Evolutionary conservation across 345 rosid genomes (phyloP).

Genomic region (Sonneratia caseolaris): DNA sequence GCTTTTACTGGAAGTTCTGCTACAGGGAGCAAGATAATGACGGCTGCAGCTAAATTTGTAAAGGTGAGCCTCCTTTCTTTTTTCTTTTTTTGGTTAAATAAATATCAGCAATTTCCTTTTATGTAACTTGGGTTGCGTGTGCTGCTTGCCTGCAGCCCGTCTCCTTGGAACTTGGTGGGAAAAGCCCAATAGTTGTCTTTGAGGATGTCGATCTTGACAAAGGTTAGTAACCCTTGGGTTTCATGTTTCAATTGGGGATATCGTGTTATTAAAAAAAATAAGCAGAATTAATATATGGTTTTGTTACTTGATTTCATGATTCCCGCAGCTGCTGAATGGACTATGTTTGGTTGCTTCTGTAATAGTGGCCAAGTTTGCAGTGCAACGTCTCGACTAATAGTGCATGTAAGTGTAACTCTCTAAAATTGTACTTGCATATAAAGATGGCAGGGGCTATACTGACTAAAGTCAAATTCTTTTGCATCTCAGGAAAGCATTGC

Average conservation of each 20-base stretch:
- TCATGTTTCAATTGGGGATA: not conserved
- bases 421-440: not conserved
- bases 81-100: not conserved
- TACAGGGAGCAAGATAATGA: conserved; percentile 80
- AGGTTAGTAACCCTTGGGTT: conserved; percentile 3
- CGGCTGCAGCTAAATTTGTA: conserved; percentile 71
- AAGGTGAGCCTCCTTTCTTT: conserved; percentile 38
- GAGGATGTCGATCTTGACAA: conserved; percentile 67
- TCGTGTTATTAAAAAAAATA: not conserved
- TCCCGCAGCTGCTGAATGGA: conserved; percentile 80
- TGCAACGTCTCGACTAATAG: conserved; percentile 92
- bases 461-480: not conserved
- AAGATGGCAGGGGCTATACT: not conserved
- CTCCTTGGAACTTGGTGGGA: conserved; percentile 91
- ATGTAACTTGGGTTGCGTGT: conserved; percentile 1
- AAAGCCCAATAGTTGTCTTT: conserved; percentile 88
- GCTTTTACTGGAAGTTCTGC: conserved; percentile 92
- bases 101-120: not conserved
- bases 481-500: conserved; percentile 37
- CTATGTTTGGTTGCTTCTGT: conserved; percentile 85
- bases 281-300: not conserved
- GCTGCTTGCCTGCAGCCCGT: conserved; percentile 54
- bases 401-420: conserved; percentile 52
- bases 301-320: not conserved
- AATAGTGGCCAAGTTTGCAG: conserved; percentile 97